Base-by-base conservation (phyloP, 225 moss, liverwort and hornwort genomes). In the Ulota crispa region DNA sequence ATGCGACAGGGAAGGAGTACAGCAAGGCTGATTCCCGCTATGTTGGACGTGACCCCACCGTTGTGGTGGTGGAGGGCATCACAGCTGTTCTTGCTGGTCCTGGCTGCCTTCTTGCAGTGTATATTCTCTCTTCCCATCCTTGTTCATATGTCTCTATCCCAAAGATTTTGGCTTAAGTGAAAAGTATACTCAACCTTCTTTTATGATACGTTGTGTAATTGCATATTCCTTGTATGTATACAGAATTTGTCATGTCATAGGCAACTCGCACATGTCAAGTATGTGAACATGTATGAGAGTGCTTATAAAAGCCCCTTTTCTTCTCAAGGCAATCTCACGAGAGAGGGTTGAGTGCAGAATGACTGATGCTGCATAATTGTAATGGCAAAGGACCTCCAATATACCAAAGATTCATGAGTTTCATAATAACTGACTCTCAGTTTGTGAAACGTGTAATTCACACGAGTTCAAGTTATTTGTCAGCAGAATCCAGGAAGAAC, bases 21-120 rank as follows among this genome's bases (percentile, higher is more conserved):
- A 93, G 98, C 88, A 98, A 93, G 81, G 98, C 92, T 8, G 98
- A 98, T 87, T 98, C 98, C 9, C 89, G 98, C 32, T 98, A 98
- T 53, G 88, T 32, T 36, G 92, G 83, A 64, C 86, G 97, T 42
- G 97, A 97, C 78, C 79, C 91, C 68, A 93, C 95, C 26, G 64
- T 95, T 56, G 93, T 97, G 56, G 57, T 90, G n/a, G 31, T 97
- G 36, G 97, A 97, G 81, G 94, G 91, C 77, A 91, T 97, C 70
- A 95, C 97, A 8, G 95, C 91, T 60, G 93, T 94, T 79, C 65
- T 97, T 78, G 94, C 87, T 86, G 97, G 97, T 53, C 97, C 97
- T 56, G 92, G 86, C 65, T 85, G 95, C 6, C 91, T 97, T 52
- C 86, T 94, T 61, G 93, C 95, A 75, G 91, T 86, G 96, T 97